Base-by-base conservation (phyloP, 2,329 filamentous ascomycete genomes). In the Chrysosporium queenslandicum region DNA sequence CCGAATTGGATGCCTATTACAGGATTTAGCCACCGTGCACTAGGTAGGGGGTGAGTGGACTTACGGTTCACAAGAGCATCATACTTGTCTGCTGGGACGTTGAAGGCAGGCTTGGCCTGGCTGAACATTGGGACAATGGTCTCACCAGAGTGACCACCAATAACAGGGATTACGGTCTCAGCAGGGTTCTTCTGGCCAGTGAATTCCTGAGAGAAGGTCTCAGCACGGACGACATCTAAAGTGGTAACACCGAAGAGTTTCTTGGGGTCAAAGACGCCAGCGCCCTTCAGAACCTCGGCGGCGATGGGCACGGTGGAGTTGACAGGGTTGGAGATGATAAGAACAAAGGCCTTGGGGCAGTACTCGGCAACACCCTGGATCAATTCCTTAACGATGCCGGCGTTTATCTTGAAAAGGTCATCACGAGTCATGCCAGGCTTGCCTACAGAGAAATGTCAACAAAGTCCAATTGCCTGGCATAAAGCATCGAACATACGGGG, bases 381-480 rank as follows among this genome's bases (percentile, higher is more conserved):
- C 61, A 98, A 80, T 63, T 87, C 89, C 75, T 92, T 88, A 68
- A 98, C 92, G 67, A 98, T 98, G 64, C 90, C 87, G 56, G 92
- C 92, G 72, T 98, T 98, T 79, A 96, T 95, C 77, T 96, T 96
- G 86, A 98, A 98, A 55, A 98, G 87, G 69, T 97, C 92, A 66
- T 98, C 92, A 76, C 92, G 89, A 72, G 87, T 96, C 92, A 98
- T 98, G 66, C 92, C 92, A 64, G 92, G 92, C 81, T 97, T 97
- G 75, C 91, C 91, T 96, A 59, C 16, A 21, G 2, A 54, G 55
- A 18, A 32, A 16, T 21, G 20, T 46, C 11, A 21, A 46, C 47
- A 46, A 14, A 2, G 40, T 25, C 25, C 39, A n/a, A n/a, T 27
- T 32, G 16, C 21, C 51, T 37, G 20, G 46, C 29, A 21, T 23